Evolutionary conservation across 495 filamentous ascomycete species (phyloP), one percentile per base, ranked within the genome.

Genomic region (Xanthoparmelia taractica): DNA sequence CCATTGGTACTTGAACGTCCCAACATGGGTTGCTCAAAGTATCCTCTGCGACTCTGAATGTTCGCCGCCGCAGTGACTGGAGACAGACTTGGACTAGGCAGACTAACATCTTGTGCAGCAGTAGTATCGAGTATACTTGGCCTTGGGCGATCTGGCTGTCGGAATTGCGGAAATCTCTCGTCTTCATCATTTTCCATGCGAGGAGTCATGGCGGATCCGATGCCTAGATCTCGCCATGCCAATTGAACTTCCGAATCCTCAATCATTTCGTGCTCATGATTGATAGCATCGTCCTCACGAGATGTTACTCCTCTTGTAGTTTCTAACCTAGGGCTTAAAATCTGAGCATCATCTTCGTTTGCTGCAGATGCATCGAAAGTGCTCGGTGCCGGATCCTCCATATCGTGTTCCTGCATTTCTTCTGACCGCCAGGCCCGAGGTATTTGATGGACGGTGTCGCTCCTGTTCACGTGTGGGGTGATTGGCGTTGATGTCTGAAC

Each of bases 61-160:
- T 87, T 87, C 64, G 90, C 85, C 37, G 91, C 89, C 31, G 92
- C 87, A 29, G 89, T 86, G 41, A 96, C 93, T 2, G 94, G 94
- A 25, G 95, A 97, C 55, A 97, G 77, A 66, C 94, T 92, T 43
- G 94, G 94, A 70, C 94, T 97, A 38, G 95, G 95, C 57, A 99
- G 78, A 72, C 91, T 97, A 65, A 89, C 89, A 74, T 96, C 92
- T 71, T 94, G 89, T 33, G 84, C 84, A 36, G 85, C 84, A 2
- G 85, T 85, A 69, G 86, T 88, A 59, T 79, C 77, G 58, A 80
- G 68, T 40, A 87, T 75, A 38, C 63, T 73, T 38, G 80, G 77
- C 31, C 81, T 70, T 27, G 67, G 70, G 15, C 67, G 62, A 33
- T 54, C 57, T 63, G 60, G 64, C 45, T 64, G 63, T 61, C 48